Evolutionary conservation across 352 stramenopile genomes (phyloP).

Genomic region (Globisporangium camurandrum): DNA sequence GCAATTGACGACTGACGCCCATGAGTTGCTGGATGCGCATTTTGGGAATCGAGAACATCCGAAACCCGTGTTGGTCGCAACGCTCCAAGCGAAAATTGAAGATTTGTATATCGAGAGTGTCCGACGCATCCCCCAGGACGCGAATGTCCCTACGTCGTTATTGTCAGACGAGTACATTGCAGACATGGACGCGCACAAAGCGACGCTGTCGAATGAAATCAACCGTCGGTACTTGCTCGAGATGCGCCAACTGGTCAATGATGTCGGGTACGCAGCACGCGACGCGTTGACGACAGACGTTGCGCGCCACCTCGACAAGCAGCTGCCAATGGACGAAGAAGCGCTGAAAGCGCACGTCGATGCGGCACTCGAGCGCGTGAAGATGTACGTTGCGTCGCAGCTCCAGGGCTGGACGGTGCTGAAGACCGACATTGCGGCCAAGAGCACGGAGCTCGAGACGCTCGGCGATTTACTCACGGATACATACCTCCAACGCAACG

Average conservation of each 20-base stretch:
- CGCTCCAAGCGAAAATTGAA: slow-evolving; percentile 55
- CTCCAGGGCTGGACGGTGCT: slow-evolving; percentile 72
- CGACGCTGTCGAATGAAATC: slow-evolving; percentile 51
- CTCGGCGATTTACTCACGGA: slow-evolving; percentile 67
- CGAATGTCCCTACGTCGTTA: slow-evolving; percentile 22
- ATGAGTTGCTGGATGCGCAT: slow-evolving; percentile 48
- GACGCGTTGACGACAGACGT: slow-evolving; percentile 64
- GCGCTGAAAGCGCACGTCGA: slow-evolving; percentile 58
- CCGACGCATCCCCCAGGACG: slow-evolving; percentile 16
- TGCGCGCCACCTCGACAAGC: slow-evolving; percentile 49
- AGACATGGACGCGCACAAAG: slow-evolving; percentile 61
- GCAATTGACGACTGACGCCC: slow-evolving; percentile 53
- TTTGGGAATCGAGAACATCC: slow-evolving; percentile 49
- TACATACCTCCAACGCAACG: slow-evolving; percentile 61
- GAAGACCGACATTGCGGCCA: slow-evolving; percentile 48
- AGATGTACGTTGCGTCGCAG: slow-evolving; percentile 34
- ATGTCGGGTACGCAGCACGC: slow-evolving; percentile 49
- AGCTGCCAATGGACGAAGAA: slow-evolving; percentile 55
- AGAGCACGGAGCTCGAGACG: slow-evolving; percentile 62
- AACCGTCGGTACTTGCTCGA: slow-evolving; percentile 73
- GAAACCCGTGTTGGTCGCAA: slow-evolving; percentile 42
- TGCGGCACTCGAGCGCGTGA: slow-evolving; percentile 44
- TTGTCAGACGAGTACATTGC: slow-evolving; percentile 34
- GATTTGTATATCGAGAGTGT: slow-evolving; percentile 25
- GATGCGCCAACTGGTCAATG: slow-evolving; percentile 67